Percentiles rank a stretch among this genome's conserved stretches.
Conservation (phyloP, 352 stramenopile species). For the Phytophthora kernoviae region DNA sequence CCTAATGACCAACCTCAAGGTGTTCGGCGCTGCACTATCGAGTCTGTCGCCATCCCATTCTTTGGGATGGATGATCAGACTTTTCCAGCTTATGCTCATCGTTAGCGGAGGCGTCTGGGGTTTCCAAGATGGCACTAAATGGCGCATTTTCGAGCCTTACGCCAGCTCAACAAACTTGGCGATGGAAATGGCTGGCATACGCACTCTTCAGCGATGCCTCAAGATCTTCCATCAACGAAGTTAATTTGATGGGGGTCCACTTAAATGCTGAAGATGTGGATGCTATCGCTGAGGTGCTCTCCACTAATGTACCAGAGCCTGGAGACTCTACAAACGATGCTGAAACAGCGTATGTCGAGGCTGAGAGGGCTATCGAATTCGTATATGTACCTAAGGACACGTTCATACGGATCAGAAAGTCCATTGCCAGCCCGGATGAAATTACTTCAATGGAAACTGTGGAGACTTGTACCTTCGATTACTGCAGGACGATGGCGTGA, state of each 20-base stretch:
- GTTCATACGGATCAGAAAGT: slow-evolving; percentile 19
- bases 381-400: slow-evolving; percentile 19
- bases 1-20: slow-evolving; percentile 12
- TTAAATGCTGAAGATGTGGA: slow-evolving; percentile 22
- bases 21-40: slow-evolving; percentile 17
- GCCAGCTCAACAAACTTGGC: slow-evolving; percentile 19
- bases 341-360: slow-evolving; percentile 12
- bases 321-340: slow-evolving; percentile 5
- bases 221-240: slow-evolving; percentile 31
- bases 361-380: slow-evolving; percentile 8
- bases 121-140: slow-evolving; percentile 28
- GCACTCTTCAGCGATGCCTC: slow-evolving; percentile 29
- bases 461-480: slow-evolving; percentile 24
- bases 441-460: slow-evolving; percentile 23
- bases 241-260: slow-evolving; percentile 27
- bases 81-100: slow-evolving; percentile 29
- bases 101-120: slow-evolving; percentile 14
- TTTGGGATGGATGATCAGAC: slow-evolving; percentile 30
- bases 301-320: slow-evolving; percentile 24
- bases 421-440: slow-evolving; percentile 14
- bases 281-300: slow-evolving; percentile 24
- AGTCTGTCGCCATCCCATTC: slow-evolving; percentile 34
- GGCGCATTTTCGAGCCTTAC: slow-evolving; percentile 24
- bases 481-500: slow-evolving; percentile 24
- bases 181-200: slow-evolving; percentile 36